Percentiles rank a stretch among this genome's conserved stretches.
Conservation (phyloP, 176 grass and related monocot genomes). For the Oropetium thomaeum region DNA sequence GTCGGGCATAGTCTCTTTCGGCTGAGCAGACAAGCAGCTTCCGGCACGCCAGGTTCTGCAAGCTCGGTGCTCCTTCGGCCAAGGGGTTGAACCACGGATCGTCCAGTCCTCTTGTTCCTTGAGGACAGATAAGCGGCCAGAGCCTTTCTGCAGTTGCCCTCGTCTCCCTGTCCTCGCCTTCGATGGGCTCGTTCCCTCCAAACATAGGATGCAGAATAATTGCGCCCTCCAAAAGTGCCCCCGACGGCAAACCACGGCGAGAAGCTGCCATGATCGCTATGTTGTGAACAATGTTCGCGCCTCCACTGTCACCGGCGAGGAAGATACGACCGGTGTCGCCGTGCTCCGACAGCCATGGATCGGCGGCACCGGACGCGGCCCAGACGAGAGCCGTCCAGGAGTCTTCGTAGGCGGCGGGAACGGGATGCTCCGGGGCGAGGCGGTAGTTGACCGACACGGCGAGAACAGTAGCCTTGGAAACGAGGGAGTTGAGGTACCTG, state of each 20-base stretch:
- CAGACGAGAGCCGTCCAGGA: constrained; percentile 40
- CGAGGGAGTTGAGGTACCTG: constrained; percentile 36
- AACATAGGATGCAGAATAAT: constrained; percentile 59
- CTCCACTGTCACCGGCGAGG: constrained; percentile 51
- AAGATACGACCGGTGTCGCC: constrained; percentile 37
- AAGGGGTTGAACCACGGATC: constrained; percentile 58
- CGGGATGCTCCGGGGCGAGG: constrained; percentile 58
- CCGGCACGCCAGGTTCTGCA: constrained; percentile 39
- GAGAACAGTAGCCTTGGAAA: constrained; percentile 32
- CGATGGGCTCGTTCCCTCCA: background rate
- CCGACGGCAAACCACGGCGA: background rate
- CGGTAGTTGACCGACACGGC: constrained; percentile 60
- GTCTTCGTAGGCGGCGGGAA: constrained; percentile 56
- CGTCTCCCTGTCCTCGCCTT: constrained; percentile 13
- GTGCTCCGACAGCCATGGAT: constrained; percentile 46
- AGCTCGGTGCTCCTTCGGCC: constrained; percentile 36
- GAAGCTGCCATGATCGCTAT: constrained; percentile 16
- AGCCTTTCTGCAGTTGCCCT: constrained; percentile 10
- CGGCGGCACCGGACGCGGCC: constrained; percentile 23
- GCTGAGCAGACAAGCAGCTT: constrained; percentile 47
- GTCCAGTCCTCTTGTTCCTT: constrained; percentile 31
- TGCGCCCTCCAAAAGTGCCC: constrained; percentile 19
- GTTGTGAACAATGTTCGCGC: constrained; percentile 50
- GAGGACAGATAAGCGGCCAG: constrained; percentile 39
- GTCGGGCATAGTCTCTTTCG: constrained; percentile 25